These are phyloP conservation scores for Parathielavia hyrcaniae DNA, from an alignment of 495 filamentous ascomycete species.

Conservation along the genomic window DNA sequence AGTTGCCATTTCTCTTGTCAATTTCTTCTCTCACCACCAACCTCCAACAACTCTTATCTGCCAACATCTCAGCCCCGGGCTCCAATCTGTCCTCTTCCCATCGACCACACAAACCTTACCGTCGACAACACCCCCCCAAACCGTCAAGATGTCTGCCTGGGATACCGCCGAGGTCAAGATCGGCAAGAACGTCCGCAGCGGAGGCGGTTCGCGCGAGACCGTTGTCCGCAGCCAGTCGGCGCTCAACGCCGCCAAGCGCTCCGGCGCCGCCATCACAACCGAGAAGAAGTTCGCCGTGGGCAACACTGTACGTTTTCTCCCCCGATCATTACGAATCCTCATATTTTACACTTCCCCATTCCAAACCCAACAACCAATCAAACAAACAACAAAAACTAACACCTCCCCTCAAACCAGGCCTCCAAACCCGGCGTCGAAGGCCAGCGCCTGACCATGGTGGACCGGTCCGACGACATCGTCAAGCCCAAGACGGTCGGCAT, in stretches of 20 bases:
- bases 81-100: not conserved
- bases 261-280: conserved; percentile 67
- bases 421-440: conserved; percentile 65
- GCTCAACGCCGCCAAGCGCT: conserved; percentile 82
- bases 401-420: conserved; percentile 37
- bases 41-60: not conserved
- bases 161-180: conserved; percentile 81
- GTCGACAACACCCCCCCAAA: conserved; percentile 1
- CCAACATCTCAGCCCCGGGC: not conserved
- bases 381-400: not conserved
- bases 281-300: conserved; percentile 85
- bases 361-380: not conserved
- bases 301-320: conserved; percentile 61
- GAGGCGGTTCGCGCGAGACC: conserved; percentile 64
- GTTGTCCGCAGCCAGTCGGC: conserved; percentile 81
- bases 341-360: not conserved
- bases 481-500: conserved; percentile 85
- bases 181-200: conserved; percentile 66
- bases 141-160: conserved; percentile 59
- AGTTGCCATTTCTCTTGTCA: conserved; percentile 1
- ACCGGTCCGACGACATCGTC: conserved; percentile 95
- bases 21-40: not conserved
- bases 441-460: conserved; percentile 95
- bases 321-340: not conserved
- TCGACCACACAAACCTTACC: not conserved